Conservation (phyloP, 2,329 filamentous ascomycete genomes). For the Aurifilum marmelostoma region DNA sequence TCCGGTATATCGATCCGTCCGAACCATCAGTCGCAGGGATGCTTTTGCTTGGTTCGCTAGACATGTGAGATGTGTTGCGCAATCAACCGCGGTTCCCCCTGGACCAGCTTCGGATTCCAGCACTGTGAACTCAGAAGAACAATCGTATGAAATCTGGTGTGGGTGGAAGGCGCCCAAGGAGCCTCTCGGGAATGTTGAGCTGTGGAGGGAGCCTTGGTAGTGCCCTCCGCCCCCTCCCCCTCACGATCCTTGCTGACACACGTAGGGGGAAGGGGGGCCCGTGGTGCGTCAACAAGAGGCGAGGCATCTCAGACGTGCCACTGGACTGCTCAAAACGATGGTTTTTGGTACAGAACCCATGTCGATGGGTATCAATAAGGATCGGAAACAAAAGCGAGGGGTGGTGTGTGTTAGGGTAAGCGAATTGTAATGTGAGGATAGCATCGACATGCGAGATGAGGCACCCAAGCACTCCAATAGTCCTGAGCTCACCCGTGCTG, state of each 20-base stretch:
- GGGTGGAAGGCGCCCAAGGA: neutral
- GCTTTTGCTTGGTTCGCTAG: slow-evolving; percentile 6
- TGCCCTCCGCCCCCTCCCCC: neutral
- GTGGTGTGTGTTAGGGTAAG: neutral
- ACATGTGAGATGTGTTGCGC: slow-evolving; percentile 7
- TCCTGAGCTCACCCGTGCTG: neutral
- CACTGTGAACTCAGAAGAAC: neutral
- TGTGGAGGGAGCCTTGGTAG: neutral
- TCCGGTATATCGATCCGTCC: slow-evolving; percentile 27
- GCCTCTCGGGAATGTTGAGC: neutral
- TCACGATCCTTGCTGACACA: neutral
- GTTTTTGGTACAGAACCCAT: neutral
- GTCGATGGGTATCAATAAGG: neutral
- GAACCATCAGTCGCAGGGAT: slow-evolving; percentile 21
- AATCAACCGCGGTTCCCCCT: neutral
- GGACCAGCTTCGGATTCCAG: neutral
- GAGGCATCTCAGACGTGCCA: neutral
- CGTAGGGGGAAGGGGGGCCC: neutral
- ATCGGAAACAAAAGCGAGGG: neutral
- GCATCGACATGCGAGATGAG: slow-evolving; percentile 9
- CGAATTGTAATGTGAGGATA: neutral
- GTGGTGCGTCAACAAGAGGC: neutral
- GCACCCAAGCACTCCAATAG: slow-evolving; percentile 7
- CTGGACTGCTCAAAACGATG: neutral
- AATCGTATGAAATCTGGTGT: neutral